These are phyloP conservation scores for Trichomonas tenax DNA, from an alignment of 208 protist species.

Conservation along the genomic window DNA sequence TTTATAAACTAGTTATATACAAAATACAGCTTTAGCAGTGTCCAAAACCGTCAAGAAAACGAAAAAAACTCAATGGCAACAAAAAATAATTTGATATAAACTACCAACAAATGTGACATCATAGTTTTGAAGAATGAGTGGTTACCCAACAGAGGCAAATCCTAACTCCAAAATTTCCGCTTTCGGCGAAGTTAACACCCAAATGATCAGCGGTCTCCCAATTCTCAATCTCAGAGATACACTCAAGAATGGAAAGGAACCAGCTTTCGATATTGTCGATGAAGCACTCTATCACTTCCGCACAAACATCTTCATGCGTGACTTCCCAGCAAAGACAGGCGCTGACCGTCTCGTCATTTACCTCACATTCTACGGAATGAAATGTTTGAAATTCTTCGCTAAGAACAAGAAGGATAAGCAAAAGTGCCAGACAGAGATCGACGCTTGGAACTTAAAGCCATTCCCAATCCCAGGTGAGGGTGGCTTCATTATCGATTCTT, in stretches of 20 bases:
- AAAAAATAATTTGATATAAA: too few relatives aligned
- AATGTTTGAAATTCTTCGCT: background rate
- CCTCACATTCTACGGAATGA: background rate
- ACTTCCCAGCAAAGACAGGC: background rate
- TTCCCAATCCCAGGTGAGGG: background rate
- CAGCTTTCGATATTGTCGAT: constrained; percentile 1
- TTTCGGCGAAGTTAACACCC: background rate
- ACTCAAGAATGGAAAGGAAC: background rate
- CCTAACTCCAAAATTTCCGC: background rate
- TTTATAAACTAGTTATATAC: too few relatives aligned
- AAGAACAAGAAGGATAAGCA: background rate
- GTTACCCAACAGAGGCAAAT: background rate
- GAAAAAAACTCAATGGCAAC: too few relatives aligned
- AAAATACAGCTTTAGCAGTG: too few relatives aligned
- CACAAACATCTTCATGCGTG: constrained; percentile 19
- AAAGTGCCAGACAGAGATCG: background rate
- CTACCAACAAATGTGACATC: too few relatives aligned
- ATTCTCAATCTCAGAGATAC: background rate
- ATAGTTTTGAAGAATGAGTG: too few relatives aligned
- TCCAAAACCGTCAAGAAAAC: too few relatives aligned
- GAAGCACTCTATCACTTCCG: background rate
- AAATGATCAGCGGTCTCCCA: background rate
- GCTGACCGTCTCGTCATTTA: constrained; percentile 12
- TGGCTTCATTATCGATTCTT: background rate
- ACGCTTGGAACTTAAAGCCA: background rate